Evolutionary conservation across 2,329 filamentous ascomycete species (phyloP), one percentile per base, ranked within the genome.

Genomic region (Aspergillus costaricaensis): DNA sequence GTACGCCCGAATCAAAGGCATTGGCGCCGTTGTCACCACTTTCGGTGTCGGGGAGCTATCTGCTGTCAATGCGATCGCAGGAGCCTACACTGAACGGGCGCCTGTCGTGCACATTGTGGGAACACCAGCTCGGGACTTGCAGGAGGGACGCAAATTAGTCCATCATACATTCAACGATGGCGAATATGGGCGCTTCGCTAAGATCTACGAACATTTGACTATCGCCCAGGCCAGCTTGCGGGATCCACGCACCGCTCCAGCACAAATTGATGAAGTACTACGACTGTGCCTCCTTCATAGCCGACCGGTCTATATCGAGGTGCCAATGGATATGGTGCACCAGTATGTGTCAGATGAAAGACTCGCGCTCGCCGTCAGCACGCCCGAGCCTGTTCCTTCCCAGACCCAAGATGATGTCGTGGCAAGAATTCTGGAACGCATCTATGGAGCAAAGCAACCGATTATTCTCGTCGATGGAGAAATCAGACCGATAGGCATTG

Each of bases 41-140:
- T 66, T 68, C 64, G 90, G 90, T 53, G 89, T 92, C 4, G 90
- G 82, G 5, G 82, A 84, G 65, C 72, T 83, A 5, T 91, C 89
- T 2, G 88, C 89, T 56, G 80, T 92, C 70, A 91, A 91, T 69
- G 90, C 87, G 27, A 77, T 91, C 55, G 90, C 89, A 1, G 90
- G 90, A 14, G 85, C 89, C 39, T 92, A 85, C 76, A 88, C 89
- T 0, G 90, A 93, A 74, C 84, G 85, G 66, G 87, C 90, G 2
- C 88, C 89, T 1, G 81, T 92, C 5, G 81, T 87, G 4, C 85
- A 88, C 65, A 80, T 88, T 54, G 84, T 87, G 19, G 85, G 85
- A 0, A 81, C 81, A 0, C 83, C 85, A 2, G 68, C 73, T 2
- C 76, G 79, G 0, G 61, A 67, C 4, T 72, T 77, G 1, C 83